These are phyloP conservation scores for Cladosporium oxysporum DNA, from an alignment of 2,329 filamentous ascomycete genomes.

Conservation along the genomic window DNA sequence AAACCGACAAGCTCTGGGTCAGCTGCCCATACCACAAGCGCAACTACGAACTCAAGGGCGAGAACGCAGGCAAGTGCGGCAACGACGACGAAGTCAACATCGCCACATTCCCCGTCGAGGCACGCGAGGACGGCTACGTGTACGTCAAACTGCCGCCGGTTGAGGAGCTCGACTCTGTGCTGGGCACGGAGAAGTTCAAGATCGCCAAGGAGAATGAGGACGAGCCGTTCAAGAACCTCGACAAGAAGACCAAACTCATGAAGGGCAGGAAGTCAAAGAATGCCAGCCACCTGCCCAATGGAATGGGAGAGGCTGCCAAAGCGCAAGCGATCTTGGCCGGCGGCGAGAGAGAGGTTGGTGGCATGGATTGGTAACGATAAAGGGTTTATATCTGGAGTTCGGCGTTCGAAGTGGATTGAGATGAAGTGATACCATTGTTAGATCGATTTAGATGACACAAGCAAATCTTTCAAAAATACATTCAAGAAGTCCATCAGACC, in stretches of 20 bases:
- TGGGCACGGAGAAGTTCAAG: conserved; percentile 78
- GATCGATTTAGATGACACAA: not conserved
- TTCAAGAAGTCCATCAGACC: not conserved
- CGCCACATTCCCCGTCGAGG: conserved; percentile 77
- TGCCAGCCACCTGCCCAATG: conserved; percentile 48
- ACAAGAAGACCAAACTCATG: conserved; percentile 53
- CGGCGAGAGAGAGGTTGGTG: conserved; percentile 45
- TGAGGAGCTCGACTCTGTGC: conserved; percentile 73
- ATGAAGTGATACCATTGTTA: conserved; percentile 15
- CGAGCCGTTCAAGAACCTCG: conserved; percentile 56
- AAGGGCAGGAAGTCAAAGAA: conserved; percentile 55
- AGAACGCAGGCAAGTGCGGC: conserved; percentile 67
- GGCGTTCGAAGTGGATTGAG: not conserved
- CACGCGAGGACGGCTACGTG: conserved; percentile 72
- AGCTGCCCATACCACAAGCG: conserved; percentile 88
- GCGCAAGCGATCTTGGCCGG: conserved; percentile 49
- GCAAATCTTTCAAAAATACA: not conserved
- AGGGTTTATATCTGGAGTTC: not conserved
- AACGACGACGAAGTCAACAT: conserved; percentile 77
- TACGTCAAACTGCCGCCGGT: conserved; percentile 80
- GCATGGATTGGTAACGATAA: conserved; percentile 47
- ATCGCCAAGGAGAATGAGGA: conserved; percentile 69
- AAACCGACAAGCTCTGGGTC: conserved; percentile 71
- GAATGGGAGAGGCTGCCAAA: conserved; percentile 46
- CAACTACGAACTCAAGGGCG: conserved; percentile 75